Evolutionary conservation across 2,329 filamentous ascomycete species (phyloP).

Genomic region (Curvularia sp.): DNA sequence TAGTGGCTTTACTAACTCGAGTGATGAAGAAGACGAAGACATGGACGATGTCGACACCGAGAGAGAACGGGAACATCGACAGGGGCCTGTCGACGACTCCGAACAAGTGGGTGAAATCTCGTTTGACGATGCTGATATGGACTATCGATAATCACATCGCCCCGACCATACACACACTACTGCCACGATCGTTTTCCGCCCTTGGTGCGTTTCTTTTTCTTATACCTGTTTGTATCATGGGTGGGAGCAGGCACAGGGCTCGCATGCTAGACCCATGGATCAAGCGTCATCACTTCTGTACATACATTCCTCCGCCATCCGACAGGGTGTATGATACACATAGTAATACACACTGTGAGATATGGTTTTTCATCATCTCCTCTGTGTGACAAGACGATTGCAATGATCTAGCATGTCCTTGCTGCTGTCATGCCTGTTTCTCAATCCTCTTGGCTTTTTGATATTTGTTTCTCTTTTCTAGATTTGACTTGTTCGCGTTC

Average conservation of each 20-base stretch:
- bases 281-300: slow-evolving; percentile 30
- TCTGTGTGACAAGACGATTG: slow-evolving; percentile 18
- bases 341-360: slow-evolving; percentile 42
- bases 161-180: slow-evolving; percentile 35
- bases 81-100: slow-evolving; percentile 59
- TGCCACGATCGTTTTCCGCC: slow-evolving; percentile 43
- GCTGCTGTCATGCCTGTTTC: slow-evolving; percentile 2
- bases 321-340: slow-evolving; percentile 37
- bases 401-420: slow-evolving; percentile 11
- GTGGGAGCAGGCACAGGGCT: slow-evolving; percentile 9
- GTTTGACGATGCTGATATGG: slow-evolving; percentile 68
- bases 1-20: slow-evolving; percentile 92
- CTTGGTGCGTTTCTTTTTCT: slow-evolving; percentile 51
- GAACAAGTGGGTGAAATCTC: slow-evolving; percentile 73
- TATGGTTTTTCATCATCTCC: slow-evolving; percentile 27
- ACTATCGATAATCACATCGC: slow-evolving; percentile 59
- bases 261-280: slow-evolving; percentile 17
- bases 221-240: slow-evolving; percentile 23
- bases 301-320: slow-evolving; percentile 37
- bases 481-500: slow-evolving; percentile 14
- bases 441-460: slow-evolving; percentile 5
- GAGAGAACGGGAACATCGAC: slow-evolving; percentile 54
- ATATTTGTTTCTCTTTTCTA: neutral
- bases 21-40: slow-evolving; percentile 95
- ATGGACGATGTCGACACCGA: slow-evolving; percentile 85